Conservation (phyloP, 805 yeast species). For the Nakazawaea wyomingensis region DNA sequence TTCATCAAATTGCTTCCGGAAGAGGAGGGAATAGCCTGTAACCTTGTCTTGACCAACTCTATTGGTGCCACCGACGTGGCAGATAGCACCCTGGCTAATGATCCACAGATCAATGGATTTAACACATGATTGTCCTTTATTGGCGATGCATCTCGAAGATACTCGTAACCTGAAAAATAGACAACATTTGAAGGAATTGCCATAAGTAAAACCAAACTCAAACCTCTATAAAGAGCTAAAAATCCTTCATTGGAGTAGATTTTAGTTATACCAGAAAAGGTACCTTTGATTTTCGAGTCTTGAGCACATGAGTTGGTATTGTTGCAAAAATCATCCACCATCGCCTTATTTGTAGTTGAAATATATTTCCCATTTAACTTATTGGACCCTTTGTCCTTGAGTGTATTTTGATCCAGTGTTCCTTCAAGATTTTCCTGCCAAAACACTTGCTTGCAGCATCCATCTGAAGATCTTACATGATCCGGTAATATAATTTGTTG, state of each 20-base stretch:
- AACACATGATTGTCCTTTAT: constrained; percentile 32
- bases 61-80: constrained; percentile 85
- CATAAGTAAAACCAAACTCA: constrained; percentile 77
- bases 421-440: constrained; percentile 21
- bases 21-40: constrained; percentile 77
- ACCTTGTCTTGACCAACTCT: constrained; percentile 80
- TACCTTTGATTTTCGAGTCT: constrained; percentile 49
- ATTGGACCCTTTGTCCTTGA: not conserved
- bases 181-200: constrained; percentile 91
- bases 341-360: not conserved
- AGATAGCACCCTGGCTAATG: constrained; percentile 74
- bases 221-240: constrained; percentile 81
- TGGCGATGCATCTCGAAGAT: constrained; percentile 71
- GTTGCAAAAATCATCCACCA: constrained; percentile 30
- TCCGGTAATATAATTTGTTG: constrained; percentile 55
- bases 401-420: not conserved
- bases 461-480: constrained; percentile 19
- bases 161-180: constrained; percentile 91
- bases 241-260: constrained; percentile 73
- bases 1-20: constrained; percentile 33
- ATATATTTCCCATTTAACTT: not conserved
- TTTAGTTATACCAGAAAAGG: constrained; percentile 64
- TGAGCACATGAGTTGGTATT: constrained; percentile 34
- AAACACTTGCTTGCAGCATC: constrained; percentile 35
- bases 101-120: constrained; percentile 83